Evolutionary conservation across 2,329 filamentous ascomycete species (phyloP).

Genomic region (Aspergillus sp.): DNA sequence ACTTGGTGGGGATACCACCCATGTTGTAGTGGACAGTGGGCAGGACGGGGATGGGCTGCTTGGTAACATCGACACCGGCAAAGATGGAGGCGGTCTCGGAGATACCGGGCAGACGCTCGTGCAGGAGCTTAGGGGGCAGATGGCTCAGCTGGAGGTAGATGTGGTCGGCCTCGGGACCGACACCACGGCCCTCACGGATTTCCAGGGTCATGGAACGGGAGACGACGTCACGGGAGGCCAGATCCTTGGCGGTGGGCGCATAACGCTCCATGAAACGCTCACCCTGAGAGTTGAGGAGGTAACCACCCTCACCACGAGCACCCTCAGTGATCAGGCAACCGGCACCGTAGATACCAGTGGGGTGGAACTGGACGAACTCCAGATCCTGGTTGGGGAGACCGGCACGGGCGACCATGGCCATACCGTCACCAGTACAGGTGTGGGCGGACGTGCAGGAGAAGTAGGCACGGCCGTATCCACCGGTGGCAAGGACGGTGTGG

Average conservation of each 20-base stretch:
- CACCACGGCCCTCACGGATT: slow-evolving; percentile 95
- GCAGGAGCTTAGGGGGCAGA: slow-evolving; percentile 84
- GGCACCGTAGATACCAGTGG: slow-evolving; percentile 97
- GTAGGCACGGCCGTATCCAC: slow-evolving; percentile 96
- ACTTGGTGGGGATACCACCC: slow-evolving; percentile 97
- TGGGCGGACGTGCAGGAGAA: slow-evolving; percentile 98
- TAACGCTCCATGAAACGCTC: slow-evolving; percentile 99
- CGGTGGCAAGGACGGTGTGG: slow-evolving; percentile 94
- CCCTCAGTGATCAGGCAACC: slow-evolving; percentile 98
- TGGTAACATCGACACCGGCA: slow-evolving; percentile 91
- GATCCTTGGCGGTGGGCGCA: slow-evolving; percentile 94
- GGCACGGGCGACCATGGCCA: slow-evolving; percentile 98
- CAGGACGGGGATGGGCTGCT: slow-evolving; percentile 94
- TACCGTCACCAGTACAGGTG: slow-evolving; percentile 97
- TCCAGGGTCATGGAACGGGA: slow-evolving; percentile 98
- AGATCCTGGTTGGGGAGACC: slow-evolving; percentile 98
- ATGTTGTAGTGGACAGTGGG: slow-evolving; percentile 99
- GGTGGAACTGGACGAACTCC: slow-evolving; percentile 99
- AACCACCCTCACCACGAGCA: slow-evolving; percentile 95
- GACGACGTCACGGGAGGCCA: slow-evolving; percentile 93
- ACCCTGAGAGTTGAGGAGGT: slow-evolving; percentile 94
- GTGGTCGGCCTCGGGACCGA: slow-evolving; percentile 95
- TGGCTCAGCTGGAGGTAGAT: slow-evolving; percentile 98
- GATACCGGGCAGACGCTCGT: slow-evolving; percentile 96
- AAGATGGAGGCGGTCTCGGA: slow-evolving; percentile 98